A percentile compares a stretch with the other conserved stretches of the same genome.
Conservation (phyloP, 225 moss, liverwort and hornwort genomes). For the Polytrichum commune region DNA sequence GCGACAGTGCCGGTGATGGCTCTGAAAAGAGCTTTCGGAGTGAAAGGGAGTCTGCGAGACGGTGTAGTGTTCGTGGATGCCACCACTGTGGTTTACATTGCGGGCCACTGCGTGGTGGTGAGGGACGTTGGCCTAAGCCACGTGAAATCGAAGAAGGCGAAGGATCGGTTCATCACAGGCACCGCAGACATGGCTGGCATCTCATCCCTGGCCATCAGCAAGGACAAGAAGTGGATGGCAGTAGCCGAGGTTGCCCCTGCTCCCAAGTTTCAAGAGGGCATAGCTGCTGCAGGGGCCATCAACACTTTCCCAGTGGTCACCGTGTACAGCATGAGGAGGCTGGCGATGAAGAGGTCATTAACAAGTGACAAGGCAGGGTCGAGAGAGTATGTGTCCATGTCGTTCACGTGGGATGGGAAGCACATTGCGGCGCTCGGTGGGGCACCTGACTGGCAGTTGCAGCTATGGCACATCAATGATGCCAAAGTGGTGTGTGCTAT, state of each 20-base stretch:
- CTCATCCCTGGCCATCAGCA: slow-evolving; percentile 52
- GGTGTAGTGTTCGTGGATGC: slow-evolving; percentile 63
- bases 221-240: slow-evolving; percentile 37
- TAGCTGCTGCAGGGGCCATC: neutral
- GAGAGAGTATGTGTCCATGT: slow-evolving; percentile 54
- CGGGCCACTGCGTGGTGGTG: slow-evolving; percentile 59
- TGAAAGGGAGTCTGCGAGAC: slow-evolving; percentile 48
- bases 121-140: slow-evolving; percentile 24
- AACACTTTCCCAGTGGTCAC: slow-evolving; percentile 32
- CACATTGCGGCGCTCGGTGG: slow-evolving; percentile 68
- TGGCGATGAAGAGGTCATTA: slow-evolving; percentile 49
- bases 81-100: slow-evolving; percentile 34
- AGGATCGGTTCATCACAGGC: slow-evolving; percentile 35
- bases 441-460: slow-evolving; percentile 64
- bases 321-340: slow-evolving; percentile 36
- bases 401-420: slow-evolving; percentile 57
- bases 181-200: slow-evolving; percentile 48
- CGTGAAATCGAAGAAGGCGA: slow-evolving; percentile 22
- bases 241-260: slow-evolving; percentile 54
- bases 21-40: slow-evolving; percentile 50
- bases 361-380: slow-evolving; percentile 43
- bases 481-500: slow-evolving; percentile 49
- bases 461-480: slow-evolving; percentile 57
- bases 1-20: neutral
- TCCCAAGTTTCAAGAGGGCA: slow-evolving; percentile 17